phyloP scores from a whole-genome alignment of 2,329 filamentous ascomycete species.

The Lecanicillium sp. region DNA sequence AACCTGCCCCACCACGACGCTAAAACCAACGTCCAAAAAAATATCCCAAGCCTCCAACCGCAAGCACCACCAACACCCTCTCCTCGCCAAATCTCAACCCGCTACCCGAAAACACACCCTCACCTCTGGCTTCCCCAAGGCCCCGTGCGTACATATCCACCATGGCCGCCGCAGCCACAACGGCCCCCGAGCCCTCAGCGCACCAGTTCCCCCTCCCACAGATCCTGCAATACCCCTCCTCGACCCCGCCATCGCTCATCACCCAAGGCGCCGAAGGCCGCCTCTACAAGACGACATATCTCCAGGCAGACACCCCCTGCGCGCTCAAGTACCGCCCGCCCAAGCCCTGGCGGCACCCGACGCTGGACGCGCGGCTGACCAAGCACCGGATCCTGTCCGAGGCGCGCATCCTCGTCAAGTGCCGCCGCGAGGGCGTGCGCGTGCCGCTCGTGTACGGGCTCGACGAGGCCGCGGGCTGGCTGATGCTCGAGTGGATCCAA shows the following conservation, averaged over 20 bases:
- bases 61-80: too few species aligned
- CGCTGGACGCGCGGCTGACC: constrained; percentile 80
- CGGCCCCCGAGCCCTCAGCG: constrained; percentile 1
- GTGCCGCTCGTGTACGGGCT: constrained; percentile 76
- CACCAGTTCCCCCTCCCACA: constrained; percentile 48
- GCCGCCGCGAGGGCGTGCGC: constrained; percentile 66
- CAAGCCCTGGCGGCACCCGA: constrained; percentile 87
- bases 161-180: constrained; percentile 1
- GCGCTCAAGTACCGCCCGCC: constrained; percentile 87
- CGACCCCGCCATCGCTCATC: constrained; percentile 59
- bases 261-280: constrained; percentile 94
- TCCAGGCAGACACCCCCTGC: constrained; percentile 57
- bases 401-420: constrained; percentile 73
- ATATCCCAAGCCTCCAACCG: too few species aligned
- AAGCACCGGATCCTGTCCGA: constrained; percentile 82
- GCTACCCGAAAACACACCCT: too few species aligned
- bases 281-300: constrained; percentile 80
- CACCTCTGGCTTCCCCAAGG: too few species aligned
- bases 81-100: too few species aligned
- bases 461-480: constrained; percentile 59
- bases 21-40: too few species aligned
- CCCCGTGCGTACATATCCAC: too few species aligned
- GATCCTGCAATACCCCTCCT: constrained; percentile 55
- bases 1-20: too few species aligned
- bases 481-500: constrained; percentile 79